A percentile compares a stretch with the other conserved stretches of the same genome.
These are phyloP conservation scores for Paramecium sexaurelia DNA, from an alignment of 73 alveolate genomes.

Conservation along the genomic window DNA sequence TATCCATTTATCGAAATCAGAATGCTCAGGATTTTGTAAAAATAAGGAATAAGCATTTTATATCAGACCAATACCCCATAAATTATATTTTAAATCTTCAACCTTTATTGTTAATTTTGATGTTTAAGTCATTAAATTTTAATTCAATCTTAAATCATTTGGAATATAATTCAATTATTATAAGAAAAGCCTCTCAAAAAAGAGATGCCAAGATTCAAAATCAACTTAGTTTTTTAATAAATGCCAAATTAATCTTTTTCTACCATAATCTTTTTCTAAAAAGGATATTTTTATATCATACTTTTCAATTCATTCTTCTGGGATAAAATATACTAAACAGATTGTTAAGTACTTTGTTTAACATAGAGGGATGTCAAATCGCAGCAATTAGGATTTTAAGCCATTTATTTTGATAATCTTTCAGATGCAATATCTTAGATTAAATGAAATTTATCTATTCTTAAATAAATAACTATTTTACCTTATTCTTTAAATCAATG, in stretches of 20 bases:
- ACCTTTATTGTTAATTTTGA: background rate
- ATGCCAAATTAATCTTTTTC: background rate
- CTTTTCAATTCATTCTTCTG: background rate
- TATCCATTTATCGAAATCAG: slow-evolving; percentile 13
- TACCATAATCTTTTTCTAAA: slow-evolving; percentile 35
- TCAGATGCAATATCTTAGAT: slow-evolving; percentile 19
- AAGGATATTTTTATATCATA: background rate
- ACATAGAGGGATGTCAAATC: slow-evolving; percentile 10
- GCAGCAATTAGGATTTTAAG: background rate
- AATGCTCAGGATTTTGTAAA: background rate
- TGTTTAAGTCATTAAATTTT: background rate
- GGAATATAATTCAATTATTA: background rate
- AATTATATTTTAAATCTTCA: slow-evolving; percentile 3
- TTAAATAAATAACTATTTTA: background rate
- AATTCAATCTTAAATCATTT: background rate
- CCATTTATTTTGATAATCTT: background rate
- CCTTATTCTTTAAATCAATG: slow-evolving; percentile 11
- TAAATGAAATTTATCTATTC: slow-evolving; percentile 7
- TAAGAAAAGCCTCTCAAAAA: slow-evolving; percentile 31
- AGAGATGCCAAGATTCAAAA: slow-evolving; percentile 12
- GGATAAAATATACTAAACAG: background rate
- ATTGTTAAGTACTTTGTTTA: background rate
- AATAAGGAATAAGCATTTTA: background rate
- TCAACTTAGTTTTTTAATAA: background rate
- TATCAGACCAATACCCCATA: slow-evolving; percentile 41